Evolutionary conservation across 352 stramenopile species (phyloP).

Genomic region (Plasmopara viticola): DNA sequence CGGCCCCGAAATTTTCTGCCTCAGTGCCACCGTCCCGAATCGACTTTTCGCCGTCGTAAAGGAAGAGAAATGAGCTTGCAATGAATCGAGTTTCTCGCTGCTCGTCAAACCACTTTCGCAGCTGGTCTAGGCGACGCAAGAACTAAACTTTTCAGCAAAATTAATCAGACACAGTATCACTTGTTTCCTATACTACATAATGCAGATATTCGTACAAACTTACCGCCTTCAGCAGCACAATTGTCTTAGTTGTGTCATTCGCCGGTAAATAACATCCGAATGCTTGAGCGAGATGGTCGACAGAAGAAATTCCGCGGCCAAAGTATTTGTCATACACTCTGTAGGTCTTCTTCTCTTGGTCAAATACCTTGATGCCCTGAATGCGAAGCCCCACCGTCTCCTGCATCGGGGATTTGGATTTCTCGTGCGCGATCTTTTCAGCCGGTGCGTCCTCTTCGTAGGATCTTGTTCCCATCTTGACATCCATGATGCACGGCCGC

Average conservation of each 20-base stretch:
- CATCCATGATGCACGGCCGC: conserved; percentile 92
- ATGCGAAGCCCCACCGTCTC: conserved; percentile 89
- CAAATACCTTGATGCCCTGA: conserved; percentile 90
- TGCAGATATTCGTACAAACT: conserved; percentile 6
- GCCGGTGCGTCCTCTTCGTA: conserved; percentile 85
- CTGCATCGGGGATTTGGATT: conserved; percentile 91
- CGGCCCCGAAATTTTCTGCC: conserved; percentile 12
- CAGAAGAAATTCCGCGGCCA: conserved; percentile 53
- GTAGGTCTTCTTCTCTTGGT: conserved; percentile 47
- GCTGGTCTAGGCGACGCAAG: conserved; percentile 45
- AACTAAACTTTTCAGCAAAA: conserved; percentile 34
- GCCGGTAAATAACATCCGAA: conserved; percentile 81
- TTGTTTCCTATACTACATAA: not conserved
- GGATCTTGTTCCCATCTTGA: conserved; percentile 95
- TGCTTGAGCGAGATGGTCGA: conserved; percentile 49
- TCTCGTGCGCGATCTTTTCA: conserved; percentile 89
- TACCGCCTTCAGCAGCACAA: conserved; percentile 42
- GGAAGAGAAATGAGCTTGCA: conserved; percentile 92
- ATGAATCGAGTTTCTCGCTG: conserved; percentile 88
- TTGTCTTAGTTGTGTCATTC: conserved; percentile 19
- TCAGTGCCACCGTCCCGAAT: not conserved
- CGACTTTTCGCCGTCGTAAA: conserved; percentile 79
- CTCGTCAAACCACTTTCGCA: conserved; percentile 71
- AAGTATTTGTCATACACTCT: conserved; percentile 85
- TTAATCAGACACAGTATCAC: not conserved